These are phyloP conservation scores for Hemisphaericaspora subhashii DNA, from an alignment of 1,139 yeast species.

Conservation along the genomic window DNA sequence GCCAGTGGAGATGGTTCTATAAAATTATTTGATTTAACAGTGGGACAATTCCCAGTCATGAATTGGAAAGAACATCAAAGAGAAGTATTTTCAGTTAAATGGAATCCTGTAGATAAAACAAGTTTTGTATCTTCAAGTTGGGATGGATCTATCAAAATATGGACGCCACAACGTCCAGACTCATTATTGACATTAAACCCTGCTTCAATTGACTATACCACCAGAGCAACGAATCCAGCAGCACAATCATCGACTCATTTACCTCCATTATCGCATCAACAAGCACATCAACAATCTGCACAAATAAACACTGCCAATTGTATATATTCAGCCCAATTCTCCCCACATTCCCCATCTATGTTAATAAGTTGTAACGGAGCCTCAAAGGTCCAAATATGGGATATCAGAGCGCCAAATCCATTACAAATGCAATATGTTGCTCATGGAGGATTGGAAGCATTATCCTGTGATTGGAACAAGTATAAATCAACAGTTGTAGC, in stretches of 20 bases:
- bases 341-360: conserved; percentile 80
- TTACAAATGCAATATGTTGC: conserved; percentile 63
- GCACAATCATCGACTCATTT: conserved; percentile 21
- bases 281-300: conserved; percentile 24
- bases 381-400: conserved; percentile 81
- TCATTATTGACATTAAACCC: conserved; percentile 62
- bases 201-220: conserved; percentile 27
- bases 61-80: conserved; percentile 76
- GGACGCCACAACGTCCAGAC: conserved; percentile 60
- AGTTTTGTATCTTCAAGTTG: conserved; percentile 79
- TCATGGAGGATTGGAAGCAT: conserved; percentile 79
- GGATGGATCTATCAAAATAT: conserved; percentile 85
- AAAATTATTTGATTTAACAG: conserved; percentile 73
- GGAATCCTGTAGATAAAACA: conserved; percentile 81
- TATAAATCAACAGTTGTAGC: conserved; percentile 78
- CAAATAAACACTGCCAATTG: conserved; percentile 46
- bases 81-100: conserved; percentile 85
- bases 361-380: conserved; percentile 79
- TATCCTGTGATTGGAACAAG: conserved; percentile 87
- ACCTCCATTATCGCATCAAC: conserved; percentile 37
- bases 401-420: conserved; percentile 66
- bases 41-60: conserved; percentile 70
- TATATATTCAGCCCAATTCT: conserved; percentile 76
- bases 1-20: conserved; percentile 92
- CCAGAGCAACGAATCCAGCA: conserved; percentile 25